Percentiles rank a stretch among this genome's conserved stretches.
These are phyloP conservation scores for Pseudonitzschia delicatissima DNA, from an alignment of 108 stramenopile species.

Conservation along the genomic window DNA sequence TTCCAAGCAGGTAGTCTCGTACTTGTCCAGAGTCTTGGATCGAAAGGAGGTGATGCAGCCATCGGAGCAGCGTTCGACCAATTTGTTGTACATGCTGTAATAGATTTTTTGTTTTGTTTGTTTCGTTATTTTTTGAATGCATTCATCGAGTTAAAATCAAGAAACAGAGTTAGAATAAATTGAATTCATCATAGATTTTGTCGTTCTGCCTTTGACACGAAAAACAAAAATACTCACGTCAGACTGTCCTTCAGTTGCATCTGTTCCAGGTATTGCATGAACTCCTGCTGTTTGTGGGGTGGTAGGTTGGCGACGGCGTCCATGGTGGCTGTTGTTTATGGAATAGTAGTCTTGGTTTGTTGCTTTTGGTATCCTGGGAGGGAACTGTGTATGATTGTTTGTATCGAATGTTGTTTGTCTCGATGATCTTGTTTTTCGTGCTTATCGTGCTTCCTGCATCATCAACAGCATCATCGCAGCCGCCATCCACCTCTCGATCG, in stretches of 20 bases:
- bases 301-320: conserved; percentile 75
- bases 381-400: too few species aligned
- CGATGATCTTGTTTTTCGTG: too few species aligned
- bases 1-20: conserved; percentile 63
- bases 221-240: conserved; percentile 68
- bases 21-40: conserved; percentile 79
- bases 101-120: too few species aligned
- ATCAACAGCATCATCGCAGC: too few species aligned
- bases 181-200: too few species aligned
- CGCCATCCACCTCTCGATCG: too few species aligned
- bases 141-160: neutral
- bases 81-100: conserved; percentile 83
- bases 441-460: too few species aligned
- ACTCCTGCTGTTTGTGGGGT: conserved; percentile 78
- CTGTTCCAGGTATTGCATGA: conserved; percentile 81
- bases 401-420: too few species aligned
- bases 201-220: too few species aligned
- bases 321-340: conserved; percentile 38
- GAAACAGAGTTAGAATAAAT: conserved; percentile 13
- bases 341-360: neutral
- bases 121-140: too few species aligned
- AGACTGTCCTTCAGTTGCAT: conserved; percentile 90
- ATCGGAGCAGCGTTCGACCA: conserved; percentile 78
- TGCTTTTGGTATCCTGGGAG: neutral
- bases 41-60: conserved; percentile 80